phyloP scores from a whole-genome alignment of 108 stramenopile genomes.

The Cylindrotheca fusiformis region DNA sequence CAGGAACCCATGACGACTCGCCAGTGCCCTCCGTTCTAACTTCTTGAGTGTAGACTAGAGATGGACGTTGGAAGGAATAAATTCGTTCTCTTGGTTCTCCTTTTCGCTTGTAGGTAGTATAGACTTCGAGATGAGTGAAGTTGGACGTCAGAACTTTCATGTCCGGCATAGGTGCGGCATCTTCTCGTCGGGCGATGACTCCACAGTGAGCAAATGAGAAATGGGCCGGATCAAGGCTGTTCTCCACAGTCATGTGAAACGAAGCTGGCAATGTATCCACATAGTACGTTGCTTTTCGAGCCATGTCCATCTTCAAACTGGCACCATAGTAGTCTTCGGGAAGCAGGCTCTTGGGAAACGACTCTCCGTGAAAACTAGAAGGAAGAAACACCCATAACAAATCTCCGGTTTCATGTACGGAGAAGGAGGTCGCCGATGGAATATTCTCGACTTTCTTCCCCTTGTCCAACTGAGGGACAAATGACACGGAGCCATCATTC shows the following conservation, averaged over 20 bases:
- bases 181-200: constrained; percentile 32
- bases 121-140: constrained; percentile 32
- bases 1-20: not conserved
- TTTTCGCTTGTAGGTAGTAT: constrained; percentile 1
- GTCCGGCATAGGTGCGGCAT: constrained; percentile 33
- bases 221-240: constrained; percentile 60
- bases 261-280: constrained; percentile 53
- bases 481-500: constrained; percentile 26
- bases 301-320: constrained; percentile 1
- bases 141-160: constrained; percentile 29
- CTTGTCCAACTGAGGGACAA: constrained; percentile 48
- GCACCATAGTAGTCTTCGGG: constrained; percentile 22
- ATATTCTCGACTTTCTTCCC: constrained; percentile 5
- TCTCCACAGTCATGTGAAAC: constrained; percentile 42
- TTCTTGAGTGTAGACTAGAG: not conserved
- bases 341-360: constrained; percentile 15
- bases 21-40: not conserved
- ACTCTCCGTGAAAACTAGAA: constrained; percentile 23
- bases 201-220: constrained; percentile 45
- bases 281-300: constrained; percentile 28
- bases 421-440: constrained; percentile 25
- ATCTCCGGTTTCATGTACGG: constrained; percentile 35
- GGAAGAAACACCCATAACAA: constrained; percentile 47
- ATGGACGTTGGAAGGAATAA: not conserved
- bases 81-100: constrained; percentile 2